These are phyloP conservation scores for Geosmithia morbida DNA, from an alignment of 2,329 filamentous ascomycete species.

Conservation along the genomic window DNA sequence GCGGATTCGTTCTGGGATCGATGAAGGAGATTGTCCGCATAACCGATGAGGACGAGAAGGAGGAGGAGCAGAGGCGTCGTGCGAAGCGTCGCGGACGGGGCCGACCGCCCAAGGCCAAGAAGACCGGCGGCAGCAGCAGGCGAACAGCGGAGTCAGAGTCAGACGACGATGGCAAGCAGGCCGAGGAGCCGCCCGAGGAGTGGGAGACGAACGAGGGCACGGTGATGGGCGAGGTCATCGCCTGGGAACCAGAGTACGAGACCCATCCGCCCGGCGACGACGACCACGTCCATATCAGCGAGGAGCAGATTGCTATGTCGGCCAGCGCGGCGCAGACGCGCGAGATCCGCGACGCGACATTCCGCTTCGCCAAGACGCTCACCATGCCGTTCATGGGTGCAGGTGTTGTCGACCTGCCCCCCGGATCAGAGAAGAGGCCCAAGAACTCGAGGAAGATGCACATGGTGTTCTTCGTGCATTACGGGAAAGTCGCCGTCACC, in stretches of 20 bases:
- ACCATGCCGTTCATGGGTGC: conserved; percentile 76
- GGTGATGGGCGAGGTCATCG: conserved; percentile 47
- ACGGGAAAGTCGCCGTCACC: conserved; percentile 67
- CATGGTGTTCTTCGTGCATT: conserved; percentile 87
- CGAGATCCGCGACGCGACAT: conserved; percentile 51
- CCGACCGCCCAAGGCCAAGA: not conserved
- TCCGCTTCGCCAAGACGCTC: conserved; percentile 81
- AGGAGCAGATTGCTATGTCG: conserved; percentile 42
- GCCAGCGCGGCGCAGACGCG: conserved; percentile 40
- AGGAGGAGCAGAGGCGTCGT: conserved; percentile 23
- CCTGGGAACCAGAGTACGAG: conserved; percentile 47
- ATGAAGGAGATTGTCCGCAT: conserved; percentile 68
- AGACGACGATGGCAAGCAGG: conserved; percentile 1
- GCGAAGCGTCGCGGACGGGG: conserved; percentile 12
- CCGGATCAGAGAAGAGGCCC: conserved; percentile 67
- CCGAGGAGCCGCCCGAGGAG: conserved; percentile 36
- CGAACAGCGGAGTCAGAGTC: not conserved
- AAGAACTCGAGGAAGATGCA: conserved; percentile 96
- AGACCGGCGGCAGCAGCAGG: not conserved
- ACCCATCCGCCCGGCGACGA: conserved; percentile 35
- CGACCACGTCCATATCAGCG: conserved; percentile 36
- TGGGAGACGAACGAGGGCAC: conserved; percentile 59
- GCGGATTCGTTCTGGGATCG: conserved; percentile 44
- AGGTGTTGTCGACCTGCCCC: conserved; percentile 78
- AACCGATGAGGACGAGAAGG: conserved; percentile 35